Percentiles rank a stretch among this genome's conserved stretches.
These are phyloP conservation scores for Plasmodium cynomolgi DNA, from an alignment of 169 alveolate species.

Conservation along the genomic window DNA sequence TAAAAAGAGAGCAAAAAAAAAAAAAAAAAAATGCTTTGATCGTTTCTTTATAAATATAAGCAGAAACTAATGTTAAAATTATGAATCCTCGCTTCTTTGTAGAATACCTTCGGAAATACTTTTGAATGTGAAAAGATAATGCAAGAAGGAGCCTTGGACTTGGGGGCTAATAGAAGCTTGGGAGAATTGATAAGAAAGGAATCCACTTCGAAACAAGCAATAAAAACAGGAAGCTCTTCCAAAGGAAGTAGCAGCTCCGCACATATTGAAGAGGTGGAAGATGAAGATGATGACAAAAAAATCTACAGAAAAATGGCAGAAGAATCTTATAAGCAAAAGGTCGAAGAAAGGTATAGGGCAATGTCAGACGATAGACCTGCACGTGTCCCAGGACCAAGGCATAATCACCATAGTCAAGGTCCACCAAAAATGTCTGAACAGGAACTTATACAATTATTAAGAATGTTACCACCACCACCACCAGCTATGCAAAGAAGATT, in stretches of 20 bases:
- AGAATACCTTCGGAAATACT: neutral
- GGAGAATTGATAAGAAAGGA: neutral
- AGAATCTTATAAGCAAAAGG: neutral
- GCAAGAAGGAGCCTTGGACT: neutral
- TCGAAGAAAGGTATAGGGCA: neutral
- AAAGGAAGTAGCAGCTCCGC: neutral
- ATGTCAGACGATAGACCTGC: neutral
- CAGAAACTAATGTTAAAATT: neutral
- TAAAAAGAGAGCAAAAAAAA: neutral
- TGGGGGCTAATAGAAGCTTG: neutral
- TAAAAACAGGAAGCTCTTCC: neutral
- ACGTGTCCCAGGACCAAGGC: neutral
- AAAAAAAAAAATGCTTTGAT: neutral
- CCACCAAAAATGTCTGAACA: constrained; percentile 7
- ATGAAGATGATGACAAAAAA: neutral
- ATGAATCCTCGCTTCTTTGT: neutral
- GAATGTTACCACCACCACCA: constrained; percentile 8
- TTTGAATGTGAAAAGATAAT: neutral
- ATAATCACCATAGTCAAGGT: neutral
- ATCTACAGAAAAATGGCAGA: constrained; percentile 12
- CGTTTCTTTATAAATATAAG: too few relatives aligned
- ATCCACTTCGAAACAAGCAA: neutral
- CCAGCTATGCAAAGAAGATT: neutral
- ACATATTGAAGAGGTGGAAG: neutral
- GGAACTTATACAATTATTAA: constrained; percentile 16